These are phyloP conservation scores for Bolboschoenus planiculmis DNA, from an alignment of 176 grass and related monocot genomes.

Conservation along the genomic window DNA sequence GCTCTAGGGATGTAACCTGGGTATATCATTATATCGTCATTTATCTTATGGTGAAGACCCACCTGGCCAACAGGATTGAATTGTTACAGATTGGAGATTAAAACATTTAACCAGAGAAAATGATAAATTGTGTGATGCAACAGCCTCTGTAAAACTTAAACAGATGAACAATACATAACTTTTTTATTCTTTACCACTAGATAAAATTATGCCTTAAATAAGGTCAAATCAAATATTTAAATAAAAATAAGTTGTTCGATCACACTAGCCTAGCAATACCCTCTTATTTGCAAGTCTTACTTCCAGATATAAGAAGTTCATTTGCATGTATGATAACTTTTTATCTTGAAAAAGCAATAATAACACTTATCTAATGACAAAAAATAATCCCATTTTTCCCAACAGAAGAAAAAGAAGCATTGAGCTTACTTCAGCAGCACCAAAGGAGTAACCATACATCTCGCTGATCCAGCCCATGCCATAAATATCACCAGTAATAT, in stretches of 20 bases:
- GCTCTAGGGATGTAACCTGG: constrained; percentile 88
- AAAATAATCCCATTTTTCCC: background rate
- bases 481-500: constrained; percentile 98
- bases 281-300: background rate
- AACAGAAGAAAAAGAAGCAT: constrained; percentile 8
- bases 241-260: background rate
- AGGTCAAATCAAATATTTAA: background rate
- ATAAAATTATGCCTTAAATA: background rate
- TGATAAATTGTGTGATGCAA: background rate
- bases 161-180: background rate
- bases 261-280: background rate
- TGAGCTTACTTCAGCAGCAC: constrained; percentile 90
- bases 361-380: background rate
- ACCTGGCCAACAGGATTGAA: constrained; percentile 44
- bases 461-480: constrained; percentile 97
- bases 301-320: background rate
- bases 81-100: constrained; percentile 16
- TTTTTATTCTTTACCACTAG: background rate
- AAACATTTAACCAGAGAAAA: background rate
- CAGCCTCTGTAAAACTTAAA: background rate
- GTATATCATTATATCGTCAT: constrained; percentile 97
- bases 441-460: constrained; percentile 98
- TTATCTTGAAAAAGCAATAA: background rate
- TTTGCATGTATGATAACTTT: background rate
- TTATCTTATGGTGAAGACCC: constrained; percentile 90